Evolutionary conservation across 75 land plant genomes (phyloP).

Genomic region (Cunninghamia lanceolata): DNA sequence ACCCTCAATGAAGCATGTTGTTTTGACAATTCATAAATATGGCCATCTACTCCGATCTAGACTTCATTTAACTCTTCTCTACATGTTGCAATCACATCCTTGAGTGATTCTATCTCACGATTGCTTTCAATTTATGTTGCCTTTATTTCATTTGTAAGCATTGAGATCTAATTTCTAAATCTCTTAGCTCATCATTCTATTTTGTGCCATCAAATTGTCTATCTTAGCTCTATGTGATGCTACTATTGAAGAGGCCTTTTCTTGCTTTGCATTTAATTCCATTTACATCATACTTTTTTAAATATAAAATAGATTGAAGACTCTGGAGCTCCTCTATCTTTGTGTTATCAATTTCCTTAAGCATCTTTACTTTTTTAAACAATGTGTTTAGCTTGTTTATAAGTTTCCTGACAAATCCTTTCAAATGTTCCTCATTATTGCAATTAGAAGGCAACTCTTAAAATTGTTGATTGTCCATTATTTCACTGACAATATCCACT

Average conservation of each 20-base stretch:
- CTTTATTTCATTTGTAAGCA: conserved; percentile 42
- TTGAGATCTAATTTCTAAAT: conserved; percentile 27
- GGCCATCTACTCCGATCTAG: conserved; percentile 22
- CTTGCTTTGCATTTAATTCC: conserved; percentile 34
- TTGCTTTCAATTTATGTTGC: conserved; percentile 36
- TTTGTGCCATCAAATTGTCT: conserved; percentile 19
- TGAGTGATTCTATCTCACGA: neutral
- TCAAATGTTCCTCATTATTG: conserved; percentile 25
- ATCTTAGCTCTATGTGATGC: conserved; percentile 34
- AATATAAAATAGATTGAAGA: conserved; percentile 25
- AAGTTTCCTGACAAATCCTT: conserved; percentile 33
- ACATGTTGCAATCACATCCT: neutral
- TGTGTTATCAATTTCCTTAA: conserved; percentile 9
- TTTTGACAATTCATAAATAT: conserved; percentile 16
- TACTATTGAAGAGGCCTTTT: conserved; percentile 24
- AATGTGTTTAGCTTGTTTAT: conserved; percentile 22
- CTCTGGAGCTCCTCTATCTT: conserved; percentile 15
- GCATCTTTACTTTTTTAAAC: conserved; percentile 4
- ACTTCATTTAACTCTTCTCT: neutral
- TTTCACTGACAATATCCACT: conserved; percentile 27
- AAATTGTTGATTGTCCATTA: conserved; percentile 20
- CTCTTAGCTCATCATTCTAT: conserved; percentile 28
- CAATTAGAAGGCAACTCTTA: conserved; percentile 26
- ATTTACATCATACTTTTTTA: conserved; percentile 3
- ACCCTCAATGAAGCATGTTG: conserved; percentile 21